These are phyloP conservation scores for Colletotrichum horii DNA, from an alignment of 2,329 filamentous ascomycete species.

Conservation along the genomic window DNA sequence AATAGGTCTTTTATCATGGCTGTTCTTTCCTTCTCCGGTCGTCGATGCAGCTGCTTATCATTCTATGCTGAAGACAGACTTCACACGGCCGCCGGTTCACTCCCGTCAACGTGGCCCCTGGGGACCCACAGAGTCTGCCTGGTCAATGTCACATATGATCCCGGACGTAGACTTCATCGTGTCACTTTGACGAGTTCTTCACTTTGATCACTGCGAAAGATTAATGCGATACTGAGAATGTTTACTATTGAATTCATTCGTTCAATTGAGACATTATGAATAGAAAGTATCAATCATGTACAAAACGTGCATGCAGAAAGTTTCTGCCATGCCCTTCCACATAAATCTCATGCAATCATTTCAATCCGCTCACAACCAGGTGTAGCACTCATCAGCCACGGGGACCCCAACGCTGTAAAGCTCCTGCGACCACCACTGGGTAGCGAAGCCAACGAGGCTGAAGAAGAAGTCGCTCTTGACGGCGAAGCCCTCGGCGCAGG, in stretches of 20 bases:
- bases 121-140: too few species aligned
- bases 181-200: neutral
- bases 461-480: slow-evolving; percentile 30
- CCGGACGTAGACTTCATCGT: too few species aligned
- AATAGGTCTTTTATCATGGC: too few species aligned
- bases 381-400: slow-evolving; percentile 30
- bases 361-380: slow-evolving; percentile 16
- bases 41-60: too few species aligned
- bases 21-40: too few species aligned
- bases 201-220: neutral
- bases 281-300: neutral
- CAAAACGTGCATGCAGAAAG: neutral
- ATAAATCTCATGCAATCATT: neutral
- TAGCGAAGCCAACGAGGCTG: slow-evolving; percentile 27
- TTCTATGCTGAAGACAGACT: too few species aligned
- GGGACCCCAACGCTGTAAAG: slow-evolving; percentile 29
- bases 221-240: too few species aligned
- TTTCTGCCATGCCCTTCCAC: neutral
- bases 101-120: too few species aligned
- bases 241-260: neutral
- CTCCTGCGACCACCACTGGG: slow-evolving; percentile 28
- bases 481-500: slow-evolving; percentile 27
- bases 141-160: too few species aligned
- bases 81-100: too few species aligned
- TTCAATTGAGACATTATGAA: neutral